Evolutionary conservation across 495 filamentous ascomycete species (phyloP).

Genomic region (Podospora comata): DNA sequence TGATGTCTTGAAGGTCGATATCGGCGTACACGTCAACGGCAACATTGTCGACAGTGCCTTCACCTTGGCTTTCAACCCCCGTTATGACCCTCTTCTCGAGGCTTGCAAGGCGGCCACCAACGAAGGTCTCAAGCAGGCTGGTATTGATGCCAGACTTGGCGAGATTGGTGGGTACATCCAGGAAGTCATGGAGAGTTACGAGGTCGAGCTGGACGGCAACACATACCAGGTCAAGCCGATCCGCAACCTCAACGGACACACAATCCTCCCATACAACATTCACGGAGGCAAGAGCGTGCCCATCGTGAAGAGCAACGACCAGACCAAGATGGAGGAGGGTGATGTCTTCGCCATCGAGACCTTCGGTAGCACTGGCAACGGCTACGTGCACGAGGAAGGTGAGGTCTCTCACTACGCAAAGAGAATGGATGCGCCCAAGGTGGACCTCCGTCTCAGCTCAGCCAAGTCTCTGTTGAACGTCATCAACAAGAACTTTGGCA

Average conservation of each 20-base stretch:
- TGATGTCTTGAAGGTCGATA: slow-evolving; percentile 92
- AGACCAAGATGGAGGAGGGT: slow-evolving; percentile 91
- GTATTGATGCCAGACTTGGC: slow-evolving; percentile 74
- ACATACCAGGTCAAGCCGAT: slow-evolving; percentile 81
- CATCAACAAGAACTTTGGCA: slow-evolving; percentile 91
- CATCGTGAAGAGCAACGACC: slow-evolving; percentile 76
- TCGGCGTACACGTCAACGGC: slow-evolving; percentile 87
- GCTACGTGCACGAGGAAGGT: slow-evolving; percentile 76
- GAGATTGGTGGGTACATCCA: slow-evolving; percentile 77
- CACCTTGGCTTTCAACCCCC: slow-evolving; percentile 81
- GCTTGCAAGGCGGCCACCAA: slow-evolving; percentile 87
- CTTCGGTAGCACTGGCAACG: slow-evolving; percentile 89
- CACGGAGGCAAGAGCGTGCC: slow-evolving; percentile 87
- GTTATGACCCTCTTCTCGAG: slow-evolving; percentile 76
- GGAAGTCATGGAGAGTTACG: slow-evolving; percentile 87
- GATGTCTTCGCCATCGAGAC: slow-evolving; percentile 93
- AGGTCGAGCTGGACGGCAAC: slow-evolving; percentile 72
- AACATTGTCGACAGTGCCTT: slow-evolving; percentile 92
- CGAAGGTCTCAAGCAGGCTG: slow-evolving; percentile 78
- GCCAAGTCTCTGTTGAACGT: slow-evolving; percentile 79
- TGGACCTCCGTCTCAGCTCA: slow-evolving; percentile 64
- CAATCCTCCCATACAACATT: slow-evolving; percentile 80
- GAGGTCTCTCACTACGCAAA: slow-evolving; percentile 78
- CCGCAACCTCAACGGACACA: slow-evolving; percentile 85
- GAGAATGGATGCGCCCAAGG: slow-evolving; percentile 60